phyloP scores from a whole-genome alignment of 306 rosid species.

The Cajanus cajan region DNA sequence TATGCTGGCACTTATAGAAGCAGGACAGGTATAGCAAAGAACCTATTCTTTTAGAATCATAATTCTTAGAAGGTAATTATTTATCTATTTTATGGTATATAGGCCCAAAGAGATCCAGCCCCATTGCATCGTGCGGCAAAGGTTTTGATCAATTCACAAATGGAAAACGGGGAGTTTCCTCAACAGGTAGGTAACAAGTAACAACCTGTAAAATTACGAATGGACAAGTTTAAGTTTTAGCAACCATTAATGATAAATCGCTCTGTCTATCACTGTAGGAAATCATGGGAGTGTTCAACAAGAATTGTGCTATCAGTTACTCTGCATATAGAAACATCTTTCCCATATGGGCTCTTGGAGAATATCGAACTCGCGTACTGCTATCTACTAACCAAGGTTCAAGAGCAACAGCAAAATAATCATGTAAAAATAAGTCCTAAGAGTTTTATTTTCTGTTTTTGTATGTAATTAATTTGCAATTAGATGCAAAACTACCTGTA shows the following conservation, averaged over 20 bases:
- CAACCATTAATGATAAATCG: no score
- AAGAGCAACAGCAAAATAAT: background rate
- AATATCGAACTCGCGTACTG: conserved; percentile 46
- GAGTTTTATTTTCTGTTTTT: background rate
- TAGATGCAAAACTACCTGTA: background rate
- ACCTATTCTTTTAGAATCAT: background rate
- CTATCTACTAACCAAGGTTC: background rate
- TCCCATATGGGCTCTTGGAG: conserved; percentile 83
- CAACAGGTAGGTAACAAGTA: conserved; percentile 77
- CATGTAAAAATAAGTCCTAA: background rate
- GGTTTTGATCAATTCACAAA: conserved; percentile 57
- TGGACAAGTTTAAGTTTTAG: no score
- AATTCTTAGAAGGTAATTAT: no score
- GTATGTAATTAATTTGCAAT: background rate
- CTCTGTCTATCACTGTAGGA: no score
- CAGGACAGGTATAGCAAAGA: conserved; percentile 51
- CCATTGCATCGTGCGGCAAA: conserved; percentile 65
- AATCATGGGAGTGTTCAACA: conserved; percentile 62
- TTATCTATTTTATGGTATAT: background rate
- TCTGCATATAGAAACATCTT: conserved; percentile 67
- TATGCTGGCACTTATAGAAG: conserved; percentile 66
- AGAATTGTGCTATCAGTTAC: conserved; percentile 52
- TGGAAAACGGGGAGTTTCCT: conserved; percentile 66
- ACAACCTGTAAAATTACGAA: background rate
- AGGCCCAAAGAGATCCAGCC: conserved; percentile 57